Percentiles rank a stretch among this genome's conserved stretches.
Conservation (phyloP, 495 filamentous ascomycete species). For the Penicillium longicatenatum region DNA sequence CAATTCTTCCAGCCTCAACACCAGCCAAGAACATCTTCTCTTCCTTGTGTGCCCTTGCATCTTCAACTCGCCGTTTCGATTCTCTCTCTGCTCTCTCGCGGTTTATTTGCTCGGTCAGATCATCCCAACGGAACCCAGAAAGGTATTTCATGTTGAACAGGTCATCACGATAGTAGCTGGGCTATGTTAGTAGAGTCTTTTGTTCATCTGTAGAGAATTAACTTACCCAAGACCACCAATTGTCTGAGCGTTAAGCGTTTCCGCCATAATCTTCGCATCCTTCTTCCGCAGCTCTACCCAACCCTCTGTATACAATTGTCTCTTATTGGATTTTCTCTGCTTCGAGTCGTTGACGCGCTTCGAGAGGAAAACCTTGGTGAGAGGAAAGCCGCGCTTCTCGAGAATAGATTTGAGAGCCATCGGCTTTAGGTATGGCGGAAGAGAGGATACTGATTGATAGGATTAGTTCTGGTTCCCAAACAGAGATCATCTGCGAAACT, state of each 20-base stretch:
- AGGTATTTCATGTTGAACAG: constrained; percentile 88
- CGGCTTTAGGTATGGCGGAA: constrained; percentile 95
- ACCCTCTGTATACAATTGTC: constrained; percentile 82
- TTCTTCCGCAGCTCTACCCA: constrained; percentile 88
- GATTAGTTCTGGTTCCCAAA: constrained; percentile 42
- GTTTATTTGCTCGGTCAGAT: constrained; percentile 27
- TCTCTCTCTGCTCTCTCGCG: constrained; percentile 82
- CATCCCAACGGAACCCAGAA: constrained; percentile 48
- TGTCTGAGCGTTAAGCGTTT: constrained; percentile 77
- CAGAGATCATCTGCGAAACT: not conserved
- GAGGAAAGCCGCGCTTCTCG: constrained; percentile 69
- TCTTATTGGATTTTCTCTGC: constrained; percentile 76
- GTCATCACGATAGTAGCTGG: constrained; percentile 85
- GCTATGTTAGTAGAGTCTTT: not conserved
- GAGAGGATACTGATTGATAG: constrained; percentile 77
- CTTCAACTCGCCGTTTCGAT: constrained; percentile 76
- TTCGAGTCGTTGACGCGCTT: constrained; percentile 70
- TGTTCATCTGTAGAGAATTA: not conserved
- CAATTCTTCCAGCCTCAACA: constrained; percentile 79
- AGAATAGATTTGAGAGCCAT: constrained; percentile 75
- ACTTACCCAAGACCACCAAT: constrained; percentile 76
- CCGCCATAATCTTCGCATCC: constrained; percentile 80
- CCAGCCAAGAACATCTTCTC: constrained; percentile 81
- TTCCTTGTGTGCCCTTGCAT: constrained; percentile 74
- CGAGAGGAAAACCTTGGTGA: constrained; percentile 84